Evolutionary conservation across 306 rosid genomes (phyloP).

Genomic region (Senna siamea): DNA sequence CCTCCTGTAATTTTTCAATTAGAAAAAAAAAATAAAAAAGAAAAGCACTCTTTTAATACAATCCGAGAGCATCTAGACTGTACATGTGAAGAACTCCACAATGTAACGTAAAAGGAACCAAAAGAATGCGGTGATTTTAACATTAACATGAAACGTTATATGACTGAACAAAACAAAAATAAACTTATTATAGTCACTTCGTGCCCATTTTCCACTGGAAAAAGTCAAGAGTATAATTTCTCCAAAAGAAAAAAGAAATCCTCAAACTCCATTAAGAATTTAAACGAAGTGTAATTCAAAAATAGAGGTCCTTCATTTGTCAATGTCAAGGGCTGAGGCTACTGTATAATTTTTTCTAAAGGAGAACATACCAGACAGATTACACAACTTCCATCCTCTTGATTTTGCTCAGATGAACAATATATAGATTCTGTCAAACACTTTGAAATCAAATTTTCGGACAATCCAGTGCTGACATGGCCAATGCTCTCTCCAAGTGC

Average conservation of each 20-base stretch:
- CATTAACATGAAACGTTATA: neutral
- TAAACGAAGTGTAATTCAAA: neutral
- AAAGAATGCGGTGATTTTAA: neutral
- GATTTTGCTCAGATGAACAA: conserved; percentile 71
- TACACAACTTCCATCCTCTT: conserved; percentile 75
- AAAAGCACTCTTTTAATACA: neutral
- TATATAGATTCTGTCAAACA: conserved; percentile 76
- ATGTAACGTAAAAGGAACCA: neutral
- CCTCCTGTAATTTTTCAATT: conserved; percentile 61
- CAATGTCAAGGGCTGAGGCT: no score
- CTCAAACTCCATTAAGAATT: conserved; percentile 1
- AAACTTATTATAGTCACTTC: neutral
- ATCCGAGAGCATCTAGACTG: conserved; percentile 4
- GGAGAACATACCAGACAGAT: conserved; percentile 68
- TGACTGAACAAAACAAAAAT: neutral
- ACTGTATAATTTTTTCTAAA: neutral
- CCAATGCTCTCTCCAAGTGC: conserved; percentile 89
- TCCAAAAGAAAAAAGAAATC: neutral
- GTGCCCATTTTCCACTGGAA: neutral
- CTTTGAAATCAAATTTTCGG: conserved; percentile 66
- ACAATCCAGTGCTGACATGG: conserved; percentile 74
- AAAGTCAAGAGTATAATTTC: neutral
- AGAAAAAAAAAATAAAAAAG: conserved; percentile 1
- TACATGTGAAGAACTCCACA: no score
- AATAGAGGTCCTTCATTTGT: neutral